A percentile compares a stretch with the other conserved stretches of the same genome.
Conservation (phyloP, 352 stramenopile genomes). For the Globisporangium parvum region DNA sequence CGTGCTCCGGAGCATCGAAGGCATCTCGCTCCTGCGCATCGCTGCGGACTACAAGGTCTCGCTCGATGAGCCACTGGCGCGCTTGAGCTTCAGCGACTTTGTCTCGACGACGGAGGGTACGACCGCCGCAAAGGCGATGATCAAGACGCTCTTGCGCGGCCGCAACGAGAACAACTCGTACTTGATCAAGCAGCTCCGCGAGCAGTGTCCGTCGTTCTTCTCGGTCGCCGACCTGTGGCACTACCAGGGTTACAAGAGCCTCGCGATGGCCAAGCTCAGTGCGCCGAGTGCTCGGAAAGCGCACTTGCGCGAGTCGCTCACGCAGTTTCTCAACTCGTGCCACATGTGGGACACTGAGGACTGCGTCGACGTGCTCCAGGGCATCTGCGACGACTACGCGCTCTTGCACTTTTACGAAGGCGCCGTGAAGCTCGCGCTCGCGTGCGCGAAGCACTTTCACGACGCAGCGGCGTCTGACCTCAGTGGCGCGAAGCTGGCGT, state of each 20-base stretch:
- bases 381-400: constrained; percentile 78
- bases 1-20: constrained; percentile 72
- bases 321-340: constrained; percentile 76
- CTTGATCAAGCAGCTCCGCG: constrained; percentile 74
- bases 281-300: constrained; percentile 53
- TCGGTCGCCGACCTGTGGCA: constrained; percentile 75
- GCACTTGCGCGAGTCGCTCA: constrained; percentile 63
- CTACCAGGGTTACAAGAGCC: constrained; percentile 80
- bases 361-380: constrained; percentile 66
- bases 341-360: constrained; percentile 84
- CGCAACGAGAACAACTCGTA: constrained; percentile 80
- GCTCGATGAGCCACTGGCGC: constrained; percentile 55
- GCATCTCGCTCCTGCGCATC: constrained; percentile 65
- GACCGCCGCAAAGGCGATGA: constrained; percentile 63
- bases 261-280: constrained; percentile 77
- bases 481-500: constrained; percentile 54
- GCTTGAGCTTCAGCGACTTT: constrained; percentile 72
- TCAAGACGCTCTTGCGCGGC: constrained; percentile 71
- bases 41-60: constrained; percentile 62
- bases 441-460: constrained; percentile 76
- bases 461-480: constrained; percentile 57
- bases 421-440: constrained; percentile 77
- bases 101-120: constrained; percentile 57
- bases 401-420: constrained; percentile 79
- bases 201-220: constrained; percentile 82